phyloP scores from a whole-genome alignment of 148 eudicot genomes.

The Rhododendron molle region DNA sequence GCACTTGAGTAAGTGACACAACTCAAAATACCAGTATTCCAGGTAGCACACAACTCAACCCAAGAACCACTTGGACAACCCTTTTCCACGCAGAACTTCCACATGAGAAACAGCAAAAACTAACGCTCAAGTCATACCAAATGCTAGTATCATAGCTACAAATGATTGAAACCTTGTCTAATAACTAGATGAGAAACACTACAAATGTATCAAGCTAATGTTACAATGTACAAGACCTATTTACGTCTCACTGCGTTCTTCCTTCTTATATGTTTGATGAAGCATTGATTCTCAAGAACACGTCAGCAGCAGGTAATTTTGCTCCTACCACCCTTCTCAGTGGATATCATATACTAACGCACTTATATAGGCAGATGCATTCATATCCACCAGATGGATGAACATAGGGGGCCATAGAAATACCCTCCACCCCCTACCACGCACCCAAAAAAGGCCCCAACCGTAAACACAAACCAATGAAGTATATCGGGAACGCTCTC shows the following conservation, averaged over 20 bases:
- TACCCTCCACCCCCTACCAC: not conserved
- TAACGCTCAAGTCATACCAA: not conserved
- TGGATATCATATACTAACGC: not conserved
- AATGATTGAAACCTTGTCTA: not conserved
- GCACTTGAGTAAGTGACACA: not conserved
- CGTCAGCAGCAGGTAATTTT: not conserved
- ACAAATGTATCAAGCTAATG: not conserved
- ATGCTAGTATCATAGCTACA: not conserved
- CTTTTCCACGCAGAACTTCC: not conserved
- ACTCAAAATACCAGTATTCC: constrained; percentile 2
- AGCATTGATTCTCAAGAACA: not conserved
- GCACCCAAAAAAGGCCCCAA: not conserved
- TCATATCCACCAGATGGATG: not conserved
- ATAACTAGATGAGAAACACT: not conserved
- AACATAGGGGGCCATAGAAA: not conserved
- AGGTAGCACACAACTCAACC: not conserved
- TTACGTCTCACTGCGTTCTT: not conserved
- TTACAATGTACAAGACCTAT: not conserved
- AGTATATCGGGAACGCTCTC: not conserved
- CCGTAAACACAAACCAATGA: not conserved
- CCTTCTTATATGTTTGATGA: not conserved
- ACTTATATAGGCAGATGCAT: not conserved
- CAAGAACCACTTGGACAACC: not conserved
- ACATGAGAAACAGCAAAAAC: not conserved
- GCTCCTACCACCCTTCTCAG: not conserved